Conservation (phyloP, 116 monocot genomes). For the Trichopus zeylanicus region DNA sequence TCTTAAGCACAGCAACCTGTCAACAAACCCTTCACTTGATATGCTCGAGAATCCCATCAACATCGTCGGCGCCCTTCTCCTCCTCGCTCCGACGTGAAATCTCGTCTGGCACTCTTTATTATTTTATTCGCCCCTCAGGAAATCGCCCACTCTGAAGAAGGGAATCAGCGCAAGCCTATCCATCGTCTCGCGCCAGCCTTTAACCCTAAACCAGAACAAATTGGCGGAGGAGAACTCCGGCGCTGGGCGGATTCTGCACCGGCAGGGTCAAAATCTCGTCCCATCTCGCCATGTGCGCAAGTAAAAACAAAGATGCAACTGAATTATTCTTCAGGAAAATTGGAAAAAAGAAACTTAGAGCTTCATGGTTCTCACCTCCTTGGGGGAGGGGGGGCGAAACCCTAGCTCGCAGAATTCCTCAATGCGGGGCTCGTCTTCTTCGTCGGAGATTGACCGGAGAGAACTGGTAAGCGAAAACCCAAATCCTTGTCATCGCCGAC, state of each 20-base stretch:
- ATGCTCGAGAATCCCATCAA: conserved; percentile 97
- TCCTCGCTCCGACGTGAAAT: conserved; percentile 95
- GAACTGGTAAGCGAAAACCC: too few species aligned
- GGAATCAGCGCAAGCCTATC: conserved; percentile 94
- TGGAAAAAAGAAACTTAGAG: too few species aligned
- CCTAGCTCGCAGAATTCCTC: too few species aligned
- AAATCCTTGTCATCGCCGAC: too few species aligned
- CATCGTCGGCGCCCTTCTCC: conserved; percentile 59
- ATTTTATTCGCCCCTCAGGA: conserved; percentile 89
- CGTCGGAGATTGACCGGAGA: too few species aligned
- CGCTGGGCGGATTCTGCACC: conserved; percentile 71
- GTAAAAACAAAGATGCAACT: too few species aligned
- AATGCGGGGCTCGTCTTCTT: too few species aligned
- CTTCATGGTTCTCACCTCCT: too few species aligned
- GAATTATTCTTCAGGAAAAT: too few species aligned
- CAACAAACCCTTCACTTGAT: conserved; percentile 39
- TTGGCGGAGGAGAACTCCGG: conserved; percentile 79
- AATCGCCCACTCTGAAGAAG: conserved; percentile 78
- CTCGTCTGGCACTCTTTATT: conserved; percentile 87
- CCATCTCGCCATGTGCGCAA: conserved; percentile 82
- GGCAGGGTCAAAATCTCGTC: conserved; percentile 91
- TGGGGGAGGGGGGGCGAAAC: too few species aligned
- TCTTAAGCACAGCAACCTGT: too few species aligned
- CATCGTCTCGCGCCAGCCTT: conserved; percentile 83
- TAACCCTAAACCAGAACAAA: conserved; percentile 85